phyloP scores from a whole-genome alignment of 345 rosid species.

The Noccaea bulbosa region DNA sequence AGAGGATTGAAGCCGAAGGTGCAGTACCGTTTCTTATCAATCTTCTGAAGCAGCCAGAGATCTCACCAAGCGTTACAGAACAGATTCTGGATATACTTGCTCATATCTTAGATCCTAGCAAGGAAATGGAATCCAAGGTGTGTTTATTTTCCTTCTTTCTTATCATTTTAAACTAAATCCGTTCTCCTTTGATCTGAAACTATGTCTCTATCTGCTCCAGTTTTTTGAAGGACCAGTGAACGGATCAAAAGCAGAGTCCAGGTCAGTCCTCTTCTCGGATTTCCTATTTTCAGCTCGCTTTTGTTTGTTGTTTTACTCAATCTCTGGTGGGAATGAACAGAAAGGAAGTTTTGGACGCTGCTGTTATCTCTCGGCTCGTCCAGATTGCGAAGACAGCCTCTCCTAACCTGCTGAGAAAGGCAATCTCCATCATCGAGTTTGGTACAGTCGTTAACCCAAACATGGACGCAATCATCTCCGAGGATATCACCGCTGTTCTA shows the following conservation, averaged over 20 bases:
- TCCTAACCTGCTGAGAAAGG: slow-evolving; percentile 65
- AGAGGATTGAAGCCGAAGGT: slow-evolving; percentile 74
- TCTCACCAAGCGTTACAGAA: slow-evolving; percentile 54
- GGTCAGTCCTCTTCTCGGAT: slow-evolving; percentile 50
- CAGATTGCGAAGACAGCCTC: slow-evolving; percentile 63
- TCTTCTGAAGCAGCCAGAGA: slow-evolving; percentile 55
- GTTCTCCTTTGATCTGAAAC: slow-evolving; percentile 21
- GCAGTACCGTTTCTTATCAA: slow-evolving; percentile 56
- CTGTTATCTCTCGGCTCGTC: slow-evolving; percentile 59
- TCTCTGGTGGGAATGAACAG: slow-evolving; percentile 43
- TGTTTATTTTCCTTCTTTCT: slow-evolving; percentile 31
- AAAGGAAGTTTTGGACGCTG: slow-evolving; percentile 54
- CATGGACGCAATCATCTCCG: slow-evolving; percentile 52
- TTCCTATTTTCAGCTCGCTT: background rate
- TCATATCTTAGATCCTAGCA: slow-evolving; percentile 71
- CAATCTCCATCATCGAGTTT: slow-evolving; percentile 72
- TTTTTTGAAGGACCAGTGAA: slow-evolving; percentile 65
- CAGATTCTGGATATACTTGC: slow-evolving; percentile 72
- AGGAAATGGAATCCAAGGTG: slow-evolving; percentile 82
- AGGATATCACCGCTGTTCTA: slow-evolving; percentile 61
- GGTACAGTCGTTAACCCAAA: slow-evolving; percentile 49
- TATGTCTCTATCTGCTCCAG: slow-evolving; percentile 47
- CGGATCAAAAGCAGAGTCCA: slow-evolving; percentile 48
- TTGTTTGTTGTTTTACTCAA: slow-evolving; percentile 8
- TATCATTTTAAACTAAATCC: slow-evolving; percentile 23